Percentiles rank a stretch among this genome's conserved stretches.
Evolutionary conservation across 352 stramenopile genomes (phyloP).

Genomic region (Pythium phragmitis): DNA sequence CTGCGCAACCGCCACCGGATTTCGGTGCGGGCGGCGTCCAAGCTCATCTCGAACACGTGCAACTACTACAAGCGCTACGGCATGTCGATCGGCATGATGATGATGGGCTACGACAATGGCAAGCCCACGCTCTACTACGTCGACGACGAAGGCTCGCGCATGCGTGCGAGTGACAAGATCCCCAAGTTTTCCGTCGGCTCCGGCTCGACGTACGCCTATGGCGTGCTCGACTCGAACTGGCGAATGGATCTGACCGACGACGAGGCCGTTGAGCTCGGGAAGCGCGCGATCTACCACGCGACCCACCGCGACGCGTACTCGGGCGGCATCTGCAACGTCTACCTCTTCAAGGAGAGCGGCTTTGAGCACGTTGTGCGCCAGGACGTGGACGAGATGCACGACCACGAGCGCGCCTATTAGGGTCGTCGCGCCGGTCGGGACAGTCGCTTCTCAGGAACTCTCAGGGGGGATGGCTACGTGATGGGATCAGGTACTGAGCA

Average conservation of each 20-base stretch:
- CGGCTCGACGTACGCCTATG: conserved; percentile 99
- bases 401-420: conserved; percentile 68
- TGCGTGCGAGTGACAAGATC: conserved; percentile 93
- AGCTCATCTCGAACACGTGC: conserved; percentile 99
- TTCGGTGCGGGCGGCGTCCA: conserved; percentile 97
- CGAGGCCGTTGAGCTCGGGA: conserved; percentile 99
- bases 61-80: conserved; percentile 93
- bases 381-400: conserved; percentile 99
- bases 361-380: conserved; percentile 96
- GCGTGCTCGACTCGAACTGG: conserved; percentile 98
- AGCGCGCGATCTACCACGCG: conserved; percentile 99
- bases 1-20: conserved; percentile 99
- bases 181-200: conserved; percentile 99
- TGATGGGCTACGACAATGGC: conserved; percentile 98
- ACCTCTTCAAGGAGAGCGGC: conserved; percentile 97
- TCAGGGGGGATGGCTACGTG: no score
- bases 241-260: conserved; percentile 96
- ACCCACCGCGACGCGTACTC: conserved; percentile 99
- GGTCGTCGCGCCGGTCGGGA: no score
- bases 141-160: conserved; percentile 98
- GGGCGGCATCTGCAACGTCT: conserved; percentile 96
- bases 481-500: no score
- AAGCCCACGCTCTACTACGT: conserved; percentile 99
- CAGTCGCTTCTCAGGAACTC: background rate
- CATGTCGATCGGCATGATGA: conserved; percentile 99